Percentiles rank a stretch among this genome's conserved stretches.
These are phyloP conservation scores for Phytopythium oedochilum DNA, from an alignment of 352 stramenopile species.

Conservation along the genomic window DNA sequence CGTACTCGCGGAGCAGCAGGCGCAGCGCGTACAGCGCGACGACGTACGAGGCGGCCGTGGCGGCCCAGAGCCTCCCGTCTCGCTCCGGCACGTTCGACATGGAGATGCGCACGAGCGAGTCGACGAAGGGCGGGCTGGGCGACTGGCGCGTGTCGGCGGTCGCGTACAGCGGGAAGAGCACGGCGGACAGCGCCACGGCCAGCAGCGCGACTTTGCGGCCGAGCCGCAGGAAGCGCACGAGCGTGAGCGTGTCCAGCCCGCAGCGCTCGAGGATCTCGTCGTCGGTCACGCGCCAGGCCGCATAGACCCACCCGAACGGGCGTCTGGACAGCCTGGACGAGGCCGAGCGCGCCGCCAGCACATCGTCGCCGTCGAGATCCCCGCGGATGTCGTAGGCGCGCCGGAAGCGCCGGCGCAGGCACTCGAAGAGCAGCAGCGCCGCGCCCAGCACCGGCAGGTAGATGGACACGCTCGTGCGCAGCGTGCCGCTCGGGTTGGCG, in stretches of 20 bases:
- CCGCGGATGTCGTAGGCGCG: conserved; percentile 49
- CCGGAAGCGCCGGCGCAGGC: conserved; percentile 44
- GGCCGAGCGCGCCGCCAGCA: conserved; percentile 19
- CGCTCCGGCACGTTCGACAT: conserved; percentile 66
- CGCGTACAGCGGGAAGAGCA: conserved; percentile 70
- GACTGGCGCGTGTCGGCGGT: conserved; percentile 24
- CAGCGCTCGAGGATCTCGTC: conserved; percentile 66
- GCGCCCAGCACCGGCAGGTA: conserved; percentile 49
- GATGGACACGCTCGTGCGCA: conserved; percentile 63
- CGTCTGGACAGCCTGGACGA: not conserved
- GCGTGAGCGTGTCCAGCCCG: conserved; percentile 71
- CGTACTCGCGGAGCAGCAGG: conserved; percentile 58
- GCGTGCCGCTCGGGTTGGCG: conserved; percentile 62
- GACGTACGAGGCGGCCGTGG: conserved; percentile 44
- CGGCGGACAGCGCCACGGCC: conserved; percentile 40
- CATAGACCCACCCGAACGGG: conserved; percentile 49
- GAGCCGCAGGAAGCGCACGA: conserved; percentile 64
- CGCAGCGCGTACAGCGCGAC: conserved; percentile 52
- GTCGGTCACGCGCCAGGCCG: conserved; percentile 38
- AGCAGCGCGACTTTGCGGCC: conserved; percentile 65
- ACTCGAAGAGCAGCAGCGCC: conserved; percentile 59
- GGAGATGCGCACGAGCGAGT: conserved; percentile 58
- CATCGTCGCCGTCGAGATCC: conserved; percentile 23
- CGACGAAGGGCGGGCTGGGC: conserved; percentile 19
- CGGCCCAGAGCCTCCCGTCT: conserved; percentile 59